Evolutionary conservation across 331 rosid genomes (phyloP).

Genomic region (Quercus phellos): DNA sequence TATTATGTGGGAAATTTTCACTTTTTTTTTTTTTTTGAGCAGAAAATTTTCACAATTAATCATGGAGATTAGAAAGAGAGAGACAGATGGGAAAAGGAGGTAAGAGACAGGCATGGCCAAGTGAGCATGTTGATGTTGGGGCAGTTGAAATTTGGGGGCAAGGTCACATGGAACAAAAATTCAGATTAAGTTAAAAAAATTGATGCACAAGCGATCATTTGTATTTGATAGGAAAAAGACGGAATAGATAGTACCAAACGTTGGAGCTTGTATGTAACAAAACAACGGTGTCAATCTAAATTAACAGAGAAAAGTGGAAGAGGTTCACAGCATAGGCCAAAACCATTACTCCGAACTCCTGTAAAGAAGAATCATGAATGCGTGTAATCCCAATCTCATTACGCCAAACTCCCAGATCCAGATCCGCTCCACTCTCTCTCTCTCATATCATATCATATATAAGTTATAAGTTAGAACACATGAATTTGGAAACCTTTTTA

Average conservation of each 20-base stretch:
- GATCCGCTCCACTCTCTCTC: background rate
- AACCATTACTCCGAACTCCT: background rate
- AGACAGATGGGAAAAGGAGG: background rate
- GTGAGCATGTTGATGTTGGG: background rate
- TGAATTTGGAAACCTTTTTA: too few species aligned
- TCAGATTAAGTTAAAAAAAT: constrained; percentile 23
- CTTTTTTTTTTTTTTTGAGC: too few species aligned
- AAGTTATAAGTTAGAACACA: too few species aligned
- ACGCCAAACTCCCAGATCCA: background rate
- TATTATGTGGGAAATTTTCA: background rate
- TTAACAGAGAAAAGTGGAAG: constrained; percentile 15
- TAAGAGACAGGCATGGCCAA: background rate
- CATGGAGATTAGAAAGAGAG: background rate
- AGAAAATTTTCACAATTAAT: background rate
- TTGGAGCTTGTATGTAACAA: constrained; percentile 33
- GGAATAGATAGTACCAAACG: constrained; percentile 26
- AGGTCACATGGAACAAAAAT: background rate
- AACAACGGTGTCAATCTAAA: constrained; percentile 28
- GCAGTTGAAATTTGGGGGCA: constrained; percentile 3
- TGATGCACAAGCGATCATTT: constrained; percentile 29
- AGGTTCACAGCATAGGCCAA: constrained; percentile 37
- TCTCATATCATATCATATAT: background rate
- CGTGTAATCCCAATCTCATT: background rate
- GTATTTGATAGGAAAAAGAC: constrained; percentile 40
- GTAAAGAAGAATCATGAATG: background rate